These are phyloP conservation scores for Amaranthus cruentus DNA, from an alignment of 148 eudicot genomes.

Conservation along the genomic window DNA sequence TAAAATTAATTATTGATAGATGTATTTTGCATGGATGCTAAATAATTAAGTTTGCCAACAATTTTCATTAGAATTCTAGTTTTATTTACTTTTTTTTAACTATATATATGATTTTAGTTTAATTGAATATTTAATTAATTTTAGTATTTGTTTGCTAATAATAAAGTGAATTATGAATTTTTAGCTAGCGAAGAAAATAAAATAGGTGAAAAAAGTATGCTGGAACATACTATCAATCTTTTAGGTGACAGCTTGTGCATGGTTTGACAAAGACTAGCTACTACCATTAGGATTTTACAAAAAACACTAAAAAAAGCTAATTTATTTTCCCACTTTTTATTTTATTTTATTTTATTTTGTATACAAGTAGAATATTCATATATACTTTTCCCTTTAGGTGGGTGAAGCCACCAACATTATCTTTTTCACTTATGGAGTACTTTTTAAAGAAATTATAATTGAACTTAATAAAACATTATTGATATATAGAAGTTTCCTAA, in stretches of 20 bases:
- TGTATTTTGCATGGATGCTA: too few relatives aligned
- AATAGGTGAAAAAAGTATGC: neutral
- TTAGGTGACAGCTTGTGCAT: neutral
- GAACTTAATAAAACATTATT: too few relatives aligned
- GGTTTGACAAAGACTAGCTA: neutral
- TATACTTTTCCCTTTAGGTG: neutral
- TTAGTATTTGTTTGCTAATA: too few relatives aligned
- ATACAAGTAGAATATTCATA: neutral
- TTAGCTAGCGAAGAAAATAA: neutral
- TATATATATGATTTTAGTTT: too few relatives aligned
- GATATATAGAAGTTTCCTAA: too few relatives aligned
- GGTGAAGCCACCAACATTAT: neutral
- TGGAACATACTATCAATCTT: conserved; percentile 3
- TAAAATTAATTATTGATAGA: too few relatives aligned
- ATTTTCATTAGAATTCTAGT: too few relatives aligned
- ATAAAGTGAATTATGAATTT: too few relatives aligned
- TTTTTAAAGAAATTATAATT: too few relatives aligned
- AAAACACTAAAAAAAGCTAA: neutral
- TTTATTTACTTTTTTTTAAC: too few relatives aligned
- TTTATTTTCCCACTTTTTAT: neutral
- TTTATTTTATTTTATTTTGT: neutral
- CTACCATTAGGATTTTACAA: neutral
- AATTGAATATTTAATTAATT: too few relatives aligned
- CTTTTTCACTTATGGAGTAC: neutral
- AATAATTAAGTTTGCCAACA: too few relatives aligned